Evolutionary conservation across 73 alveolate species (phyloP).

Genomic region (Diophrys sp.): DNA sequence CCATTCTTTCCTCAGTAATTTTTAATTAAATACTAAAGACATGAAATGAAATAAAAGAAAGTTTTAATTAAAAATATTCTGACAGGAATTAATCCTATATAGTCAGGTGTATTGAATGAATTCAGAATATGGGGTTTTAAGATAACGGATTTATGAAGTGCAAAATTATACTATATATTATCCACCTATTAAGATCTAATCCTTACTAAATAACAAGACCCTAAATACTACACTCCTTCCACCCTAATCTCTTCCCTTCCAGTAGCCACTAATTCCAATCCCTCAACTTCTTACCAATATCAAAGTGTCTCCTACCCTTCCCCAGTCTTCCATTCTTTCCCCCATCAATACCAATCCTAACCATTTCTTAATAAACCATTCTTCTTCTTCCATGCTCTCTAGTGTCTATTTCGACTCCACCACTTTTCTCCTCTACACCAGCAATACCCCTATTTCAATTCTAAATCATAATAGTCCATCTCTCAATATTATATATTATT

Average conservation of each 20-base stretch:
- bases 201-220: conserved; percentile 34
- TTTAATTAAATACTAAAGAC: too few relatives aligned
- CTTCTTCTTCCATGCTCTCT: conserved; percentile 14
- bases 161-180: conserved; percentile 59
- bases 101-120: too few relatives aligned
- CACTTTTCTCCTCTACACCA: conserved; percentile 16
- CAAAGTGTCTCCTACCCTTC: conserved; percentile 53
- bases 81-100: too few relatives aligned
- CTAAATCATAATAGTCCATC: neutral
- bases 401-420: conserved; percentile 12
- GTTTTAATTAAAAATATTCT: too few relatives aligned
- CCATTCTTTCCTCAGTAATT: too few relatives aligned
- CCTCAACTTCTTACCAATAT: conserved; percentile 58
- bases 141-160: too few relatives aligned
- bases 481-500: neutral
- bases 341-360: conserved; percentile 24
- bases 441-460: conserved; percentile 14
- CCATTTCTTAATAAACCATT: conserved; percentile 34
- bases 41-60: too few relatives aligned
- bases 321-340: conserved; percentile 42
- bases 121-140: too few relatives aligned
- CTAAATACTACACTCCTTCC: conserved; percentile 29
- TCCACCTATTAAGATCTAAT: conserved; percentile 31
- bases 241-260: conserved; percentile 21
- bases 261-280: conserved; percentile 34